phyloP scores from a whole-genome alignment of 345 rosid genomes.

The Kandelia obovata region DNA sequence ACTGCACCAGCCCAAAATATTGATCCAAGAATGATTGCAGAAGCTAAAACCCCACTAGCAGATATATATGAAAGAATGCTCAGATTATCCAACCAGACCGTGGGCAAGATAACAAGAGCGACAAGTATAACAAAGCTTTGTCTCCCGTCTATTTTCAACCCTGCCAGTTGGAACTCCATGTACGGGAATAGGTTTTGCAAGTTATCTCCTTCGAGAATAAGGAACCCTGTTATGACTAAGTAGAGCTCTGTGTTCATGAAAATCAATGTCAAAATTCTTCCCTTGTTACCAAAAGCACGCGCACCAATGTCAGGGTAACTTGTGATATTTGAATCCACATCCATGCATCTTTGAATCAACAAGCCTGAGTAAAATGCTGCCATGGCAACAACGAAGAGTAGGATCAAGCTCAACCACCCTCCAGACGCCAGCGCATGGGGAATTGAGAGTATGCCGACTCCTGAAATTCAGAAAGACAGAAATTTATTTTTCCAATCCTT shows the following conservation, averaged over 20 bases:
- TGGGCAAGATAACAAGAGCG: conserved; percentile 66
- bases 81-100: conserved; percentile 75
- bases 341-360: conserved; percentile 79
- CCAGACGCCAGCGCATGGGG: conserved; percentile 87
- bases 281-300: conserved; percentile 69
- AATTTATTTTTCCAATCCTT: not conserved
- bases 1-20: conserved; percentile 65
- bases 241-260: conserved; percentile 80
- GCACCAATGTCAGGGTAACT: conserved; percentile 83
- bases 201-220: conserved; percentile 90
- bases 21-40: conserved; percentile 62
- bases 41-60: conserved; percentile 85
- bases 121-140: conserved; percentile 58
- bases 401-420: conserved; percentile 78
- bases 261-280: conserved; percentile 49
- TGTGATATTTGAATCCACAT: conserved; percentile 51
- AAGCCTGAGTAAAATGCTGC: conserved; percentile 67
- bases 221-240: conserved; percentile 73
- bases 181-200: conserved; percentile 55
- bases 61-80: conserved; percentile 78
- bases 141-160: conserved; percentile 43
- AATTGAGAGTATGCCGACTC: conserved; percentile 80
- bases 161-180: conserved; percentile 43
- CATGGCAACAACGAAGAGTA: conserved; percentile 53
- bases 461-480: conserved; percentile 32